Evolutionary conservation across 345 rosid genomes (phyloP), one percentile per base, ranked within the genome.

Genomic region (Kandelia obovata): DNA sequence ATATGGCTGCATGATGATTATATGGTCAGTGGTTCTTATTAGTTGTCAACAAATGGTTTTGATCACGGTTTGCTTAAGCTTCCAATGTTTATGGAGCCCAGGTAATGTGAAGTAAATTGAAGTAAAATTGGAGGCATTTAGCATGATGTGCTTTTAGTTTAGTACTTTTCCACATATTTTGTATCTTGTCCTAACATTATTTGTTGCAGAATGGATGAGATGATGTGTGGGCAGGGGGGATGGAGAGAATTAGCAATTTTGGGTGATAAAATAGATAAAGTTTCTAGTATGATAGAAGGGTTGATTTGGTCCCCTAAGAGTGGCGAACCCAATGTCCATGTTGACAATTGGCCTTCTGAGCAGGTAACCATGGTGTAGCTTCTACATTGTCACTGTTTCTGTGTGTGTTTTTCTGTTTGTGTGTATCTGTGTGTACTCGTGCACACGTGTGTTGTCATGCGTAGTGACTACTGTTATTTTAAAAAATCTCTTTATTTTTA

Each of bases 161-260:
- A 53, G 26, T 55, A 55, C 39, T 3, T 28, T 2, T 34, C 27
- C 51, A 25, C 62, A 49, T 30, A 5, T 27, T 53, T 63, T 43
- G n/a, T 21, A 17, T 61, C 13, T 53, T 23, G 37, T 26, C 64
- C 39, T 52, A 21, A 57, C 31, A 60, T 7, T 52, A 10, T 5
- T 27, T 66, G 51, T 28, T 79, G 75, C 87, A 92, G 98, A 78
- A 92, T 90, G 98, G 98, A 92, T 77, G 98, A 90, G 82, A 88
- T 92, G 98, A 92, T 92, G 98, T 83, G 86, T 46, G 98, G 98
- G 69, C 98, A 92, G 79, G 80, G 92, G 81, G 96, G 98, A 63
- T 90, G 98, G 98, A 83, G 93, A 73, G 98, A 92, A 69, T 78
- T 92, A 69, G 89, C 96, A 65, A 69, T 83, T 58, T 82, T 90